phyloP scores from a whole-genome alignment of 2,329 filamentous ascomycete species.

The Aureobasidium sp. region DNA sequence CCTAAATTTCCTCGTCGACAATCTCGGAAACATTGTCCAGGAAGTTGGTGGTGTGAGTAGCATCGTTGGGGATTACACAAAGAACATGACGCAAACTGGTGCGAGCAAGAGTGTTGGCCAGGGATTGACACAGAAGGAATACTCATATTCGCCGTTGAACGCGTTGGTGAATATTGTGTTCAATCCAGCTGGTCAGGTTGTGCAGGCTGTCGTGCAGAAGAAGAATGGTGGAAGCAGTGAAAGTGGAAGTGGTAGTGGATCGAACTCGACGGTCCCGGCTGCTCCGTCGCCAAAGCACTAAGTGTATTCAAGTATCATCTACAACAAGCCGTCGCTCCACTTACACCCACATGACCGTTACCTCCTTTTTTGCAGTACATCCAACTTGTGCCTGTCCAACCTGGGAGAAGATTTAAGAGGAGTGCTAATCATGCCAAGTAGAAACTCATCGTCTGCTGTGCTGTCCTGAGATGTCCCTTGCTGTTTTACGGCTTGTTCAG shows the following conservation, averaged over 20 bases:
- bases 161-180: conserved; percentile 48
- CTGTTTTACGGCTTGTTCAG: too few species aligned
- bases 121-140: conserved; percentile 43
- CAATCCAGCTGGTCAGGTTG: conserved; percentile 46
- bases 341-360: too few species aligned
- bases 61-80: conserved; percentile 49
- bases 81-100: conserved; percentile 49
- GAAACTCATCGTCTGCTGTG: too few species aligned
- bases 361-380: too few species aligned
- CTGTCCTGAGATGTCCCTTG: too few species aligned
- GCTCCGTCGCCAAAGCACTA: neutral
- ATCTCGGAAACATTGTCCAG: conserved; percentile 55
- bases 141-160: conserved; percentile 41
- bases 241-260: conserved; percentile 4
- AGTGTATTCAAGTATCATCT: too few species aligned
- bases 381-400: too few species aligned
- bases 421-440: too few species aligned
- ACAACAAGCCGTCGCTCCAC: too few species aligned
- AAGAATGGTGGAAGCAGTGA: conserved; percentile 14
- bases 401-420: too few species aligned
- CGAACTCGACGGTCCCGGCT: conserved; percentile 1
- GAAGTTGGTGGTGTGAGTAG: conserved; percentile 44
- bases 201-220: conserved; percentile 38
- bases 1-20: conserved; percentile 45
- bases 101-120: conserved; percentile 22